These are phyloP conservation scores for Populus nigra DNA, from an alignment of 345 rosid genomes.

Conservation along the genomic window DNA sequence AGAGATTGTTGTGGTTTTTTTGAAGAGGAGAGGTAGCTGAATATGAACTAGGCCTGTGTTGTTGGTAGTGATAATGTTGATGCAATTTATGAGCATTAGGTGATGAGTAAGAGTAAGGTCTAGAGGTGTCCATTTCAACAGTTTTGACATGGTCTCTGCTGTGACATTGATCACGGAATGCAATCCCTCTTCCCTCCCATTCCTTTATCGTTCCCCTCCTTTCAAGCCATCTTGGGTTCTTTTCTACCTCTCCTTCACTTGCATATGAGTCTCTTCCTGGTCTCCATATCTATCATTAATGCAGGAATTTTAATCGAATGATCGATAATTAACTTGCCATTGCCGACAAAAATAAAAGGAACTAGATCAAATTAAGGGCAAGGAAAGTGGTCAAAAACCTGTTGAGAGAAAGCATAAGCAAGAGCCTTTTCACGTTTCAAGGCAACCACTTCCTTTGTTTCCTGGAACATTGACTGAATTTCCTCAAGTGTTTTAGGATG, in stretches of 20 bases:
- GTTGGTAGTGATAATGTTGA: neutral
- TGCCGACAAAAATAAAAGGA: neutral
- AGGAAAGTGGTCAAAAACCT: slow-evolving; percentile 29
- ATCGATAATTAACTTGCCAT: neutral
- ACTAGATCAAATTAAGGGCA: neutral
- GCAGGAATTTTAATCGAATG: neutral
- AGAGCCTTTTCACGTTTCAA: slow-evolving; percentile 16
- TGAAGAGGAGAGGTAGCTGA: slow-evolving; percentile 26
- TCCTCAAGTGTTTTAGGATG: slow-evolving; percentile 36
- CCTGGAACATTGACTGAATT: slow-evolving; percentile 31
- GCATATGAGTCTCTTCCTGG: slow-evolving; percentile 36
- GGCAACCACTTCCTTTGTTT: slow-evolving; percentile 1
- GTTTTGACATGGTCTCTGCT: slow-evolving; percentile 10
- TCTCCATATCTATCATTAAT: slow-evolving; percentile 45
- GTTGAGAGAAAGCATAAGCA: slow-evolving; percentile 25
- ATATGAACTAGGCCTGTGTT: slow-evolving; percentile 23
- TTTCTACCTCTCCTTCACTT: slow-evolving; percentile 49
- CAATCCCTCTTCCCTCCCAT: slow-evolving; percentile 23
- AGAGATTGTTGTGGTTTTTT: slow-evolving; percentile 6
- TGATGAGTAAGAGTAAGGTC: slow-evolving; percentile 7
- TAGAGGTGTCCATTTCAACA: slow-evolving; percentile 20
- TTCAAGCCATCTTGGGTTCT: slow-evolving; percentile 31
- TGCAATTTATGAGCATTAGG: neutral
- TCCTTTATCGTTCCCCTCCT: slow-evolving; percentile 32
- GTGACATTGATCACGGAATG: neutral